These are phyloP conservation scores for Carex parvula DNA, from an alignment of 176 grass and related monocot genomes.

Conservation along the genomic window DNA sequence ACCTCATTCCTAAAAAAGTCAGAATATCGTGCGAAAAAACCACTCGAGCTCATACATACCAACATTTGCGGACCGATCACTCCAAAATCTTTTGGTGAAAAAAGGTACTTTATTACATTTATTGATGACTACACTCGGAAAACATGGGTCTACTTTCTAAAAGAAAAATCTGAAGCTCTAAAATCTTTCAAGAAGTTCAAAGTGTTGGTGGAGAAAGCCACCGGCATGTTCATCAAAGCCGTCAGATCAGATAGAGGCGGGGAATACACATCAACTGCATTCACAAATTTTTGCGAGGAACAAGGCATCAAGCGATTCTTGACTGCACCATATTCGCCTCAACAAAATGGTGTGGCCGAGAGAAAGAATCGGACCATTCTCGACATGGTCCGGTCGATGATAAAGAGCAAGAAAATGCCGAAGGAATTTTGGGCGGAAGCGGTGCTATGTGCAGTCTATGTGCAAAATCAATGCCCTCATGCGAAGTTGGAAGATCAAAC, in stretches of 20 bases:
- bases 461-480: neutral
- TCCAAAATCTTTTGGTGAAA: too few species aligned
- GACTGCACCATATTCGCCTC: neutral
- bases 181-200: neutral
- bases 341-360: slow-evolving; percentile 10
- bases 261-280: too few species aligned
- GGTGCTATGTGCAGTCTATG: neutral
- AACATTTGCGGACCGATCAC: neutral
- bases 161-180: too few species aligned
- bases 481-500: neutral
- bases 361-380: neutral
- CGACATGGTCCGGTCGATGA: neutral
- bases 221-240: neutral
- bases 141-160: neutral
- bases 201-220: neutral
- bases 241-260: neutral
- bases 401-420: neutral
- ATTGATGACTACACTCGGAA: too few species aligned
- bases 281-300: neutral
- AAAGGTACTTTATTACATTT: too few species aligned
- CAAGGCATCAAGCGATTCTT: neutral
- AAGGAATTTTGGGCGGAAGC: neutral
- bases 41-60: neutral
- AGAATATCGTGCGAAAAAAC: neutral
- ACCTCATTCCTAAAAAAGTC: neutral